phyloP scores from a whole-genome alignment of 306 rosid genomes.

The Cercis canadensis region DNA sequence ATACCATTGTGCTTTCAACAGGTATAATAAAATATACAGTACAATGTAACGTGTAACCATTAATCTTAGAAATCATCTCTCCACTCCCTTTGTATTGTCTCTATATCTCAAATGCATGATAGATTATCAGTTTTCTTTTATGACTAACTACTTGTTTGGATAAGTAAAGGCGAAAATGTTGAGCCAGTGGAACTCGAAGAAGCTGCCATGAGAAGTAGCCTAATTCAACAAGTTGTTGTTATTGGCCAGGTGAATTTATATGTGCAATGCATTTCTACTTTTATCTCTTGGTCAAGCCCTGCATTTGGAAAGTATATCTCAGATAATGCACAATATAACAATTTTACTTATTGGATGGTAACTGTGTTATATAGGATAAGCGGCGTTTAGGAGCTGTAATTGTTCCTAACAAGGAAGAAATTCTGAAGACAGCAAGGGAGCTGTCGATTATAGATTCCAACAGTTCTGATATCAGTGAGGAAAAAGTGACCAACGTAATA shows the following conservation, averaged over 20 bases:
- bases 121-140: conserved; percentile 1
- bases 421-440: conserved; percentile 63
- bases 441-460: conserved; percentile 51
- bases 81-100: background rate
- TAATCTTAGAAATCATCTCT: too few relatives aligned
- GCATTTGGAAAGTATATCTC: conserved; percentile 10
- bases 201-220: conserved; percentile 85
- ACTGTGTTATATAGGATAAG: conserved; percentile 62
- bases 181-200: conserved; percentile 91
- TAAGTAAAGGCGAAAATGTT: conserved; percentile 82
- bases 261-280: background rate
- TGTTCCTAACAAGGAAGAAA: conserved; percentile 91
- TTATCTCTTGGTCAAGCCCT: conserved; percentile 7
- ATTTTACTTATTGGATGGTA: conserved; percentile 25
- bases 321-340: background rate
- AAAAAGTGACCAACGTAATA: conserved; percentile 54
- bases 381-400: conserved; percentile 91
- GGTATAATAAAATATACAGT: conserved; percentile 51
- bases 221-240: conserved; percentile 86
- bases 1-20: conserved; percentile 91
- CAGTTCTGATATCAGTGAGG: conserved; percentile 65
- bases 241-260: conserved; percentile 79
- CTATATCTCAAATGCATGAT: conserved; percentile 5
- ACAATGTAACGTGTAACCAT: background rate
- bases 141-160: conserved; percentile 38